Percentiles rank a stretch among this genome's conserved stretches.
Conservation (phyloP, 306 rosid species). For the Lathyrus oleraceus region DNA sequence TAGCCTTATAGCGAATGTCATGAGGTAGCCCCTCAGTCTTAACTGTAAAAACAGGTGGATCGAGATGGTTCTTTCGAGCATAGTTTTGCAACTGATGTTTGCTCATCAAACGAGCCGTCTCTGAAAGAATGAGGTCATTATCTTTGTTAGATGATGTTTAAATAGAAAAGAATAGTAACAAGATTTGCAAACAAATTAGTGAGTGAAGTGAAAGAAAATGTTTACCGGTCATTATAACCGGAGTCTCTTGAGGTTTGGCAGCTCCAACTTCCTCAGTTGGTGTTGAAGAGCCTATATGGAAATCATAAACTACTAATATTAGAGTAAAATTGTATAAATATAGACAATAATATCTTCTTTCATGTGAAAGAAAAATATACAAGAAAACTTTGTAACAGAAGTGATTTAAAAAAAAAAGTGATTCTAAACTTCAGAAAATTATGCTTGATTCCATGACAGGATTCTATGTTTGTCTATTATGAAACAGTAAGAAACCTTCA, state of each 20-base stretch:
- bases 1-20: conserved; percentile 30
- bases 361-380: background rate
- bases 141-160: background rate
- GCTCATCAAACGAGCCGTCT: background rate
- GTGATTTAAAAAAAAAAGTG: no score
- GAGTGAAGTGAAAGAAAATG: background rate
- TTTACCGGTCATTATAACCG: conserved; percentile 29
- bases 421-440: background rate
- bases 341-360: no score
- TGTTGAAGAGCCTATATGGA: background rate
- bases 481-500: no score
- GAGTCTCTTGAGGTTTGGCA: background rate
- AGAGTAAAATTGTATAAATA: background rate
- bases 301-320: background rate
- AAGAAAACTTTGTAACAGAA: background rate
- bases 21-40: conserved; percentile 25
- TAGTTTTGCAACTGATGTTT: conserved; percentile 37
- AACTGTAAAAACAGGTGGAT: conserved; percentile 25
- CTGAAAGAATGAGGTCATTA: conserved; percentile 29
- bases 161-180: background rate
- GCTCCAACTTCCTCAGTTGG: background rate
- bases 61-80: conserved; percentile 33
- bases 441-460: background rate
- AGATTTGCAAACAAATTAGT: background rate
- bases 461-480: no score